These are phyloP conservation scores for Moricandia arvensis DNA, from an alignment of 345 rosid genomes.

Conservation along the genomic window DNA sequence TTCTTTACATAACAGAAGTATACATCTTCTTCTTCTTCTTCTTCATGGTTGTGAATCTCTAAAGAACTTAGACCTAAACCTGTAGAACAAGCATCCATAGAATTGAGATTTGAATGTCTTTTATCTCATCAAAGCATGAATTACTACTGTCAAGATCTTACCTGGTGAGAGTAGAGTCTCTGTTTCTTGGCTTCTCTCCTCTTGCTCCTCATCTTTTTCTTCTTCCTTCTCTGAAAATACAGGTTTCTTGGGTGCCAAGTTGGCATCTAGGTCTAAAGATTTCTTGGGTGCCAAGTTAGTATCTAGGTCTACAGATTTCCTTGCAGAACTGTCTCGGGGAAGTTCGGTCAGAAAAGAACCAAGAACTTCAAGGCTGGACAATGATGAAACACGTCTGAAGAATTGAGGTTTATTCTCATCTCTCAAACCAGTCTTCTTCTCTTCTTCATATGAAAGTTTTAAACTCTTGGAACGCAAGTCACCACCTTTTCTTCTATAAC, in stretches of 20 bases:
- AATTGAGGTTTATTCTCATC: conserved; percentile 39
- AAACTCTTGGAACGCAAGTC: conserved; percentile 61
- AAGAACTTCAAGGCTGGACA: conserved; percentile 70
- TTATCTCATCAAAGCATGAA: background rate
- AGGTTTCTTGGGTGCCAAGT: conserved; percentile 20
- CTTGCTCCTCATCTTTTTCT: conserved; percentile 35
- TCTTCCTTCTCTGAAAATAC: conserved; percentile 3
- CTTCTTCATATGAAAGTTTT: conserved; percentile 58
- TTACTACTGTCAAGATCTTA: background rate
- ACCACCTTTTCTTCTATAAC: conserved; percentile 38
- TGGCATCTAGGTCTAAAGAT: conserved; percentile 25
- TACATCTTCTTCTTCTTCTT: conserved; percentile 32
- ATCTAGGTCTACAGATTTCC: conserved; percentile 27
- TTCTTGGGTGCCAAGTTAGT: conserved; percentile 23
- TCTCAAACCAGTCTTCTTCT: conserved; percentile 29
- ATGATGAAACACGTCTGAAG: conserved; percentile 69
- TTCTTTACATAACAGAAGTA: conserved; percentile 57
- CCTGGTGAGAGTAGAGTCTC: conserved; percentile 23
- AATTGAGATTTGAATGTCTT: background rate
- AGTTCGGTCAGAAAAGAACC: conserved; percentile 53
- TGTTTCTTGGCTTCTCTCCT: conserved; percentile 30
- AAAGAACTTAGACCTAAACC: conserved; percentile 10
- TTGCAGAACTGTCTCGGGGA: conserved; percentile 30
- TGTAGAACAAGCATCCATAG: background rate
- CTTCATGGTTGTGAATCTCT: conserved; percentile 16